These are phyloP conservation scores for Xylaria digitata DNA, from an alignment of 2,329 filamentous ascomycete genomes.

Conservation along the genomic window DNA sequence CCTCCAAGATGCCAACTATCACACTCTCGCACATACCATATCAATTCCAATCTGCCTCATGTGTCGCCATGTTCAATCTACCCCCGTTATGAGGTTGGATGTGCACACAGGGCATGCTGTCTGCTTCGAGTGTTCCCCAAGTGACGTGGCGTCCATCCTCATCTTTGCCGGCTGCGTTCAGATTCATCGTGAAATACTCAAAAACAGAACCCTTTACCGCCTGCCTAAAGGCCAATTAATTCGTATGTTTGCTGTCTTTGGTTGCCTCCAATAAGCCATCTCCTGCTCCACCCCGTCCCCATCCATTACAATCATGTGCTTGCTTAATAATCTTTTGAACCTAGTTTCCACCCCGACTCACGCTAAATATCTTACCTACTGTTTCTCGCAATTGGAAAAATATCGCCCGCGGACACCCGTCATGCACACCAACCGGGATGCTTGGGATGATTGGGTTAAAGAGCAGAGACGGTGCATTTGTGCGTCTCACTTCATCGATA, in stretches of 20 bases:
- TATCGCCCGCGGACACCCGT: too few species aligned
- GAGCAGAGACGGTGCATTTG: slow-evolving; percentile 8
- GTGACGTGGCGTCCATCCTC: not conserved
- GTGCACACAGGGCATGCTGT: not conserved
- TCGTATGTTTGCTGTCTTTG: slow-evolving; percentile 12
- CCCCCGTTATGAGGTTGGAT: not conserved
- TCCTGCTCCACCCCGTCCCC: too few species aligned
- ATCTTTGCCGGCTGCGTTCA: not conserved
- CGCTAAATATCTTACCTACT: slow-evolving; percentile 2
- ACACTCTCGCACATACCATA: slow-evolving; percentile 1
- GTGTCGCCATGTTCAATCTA: not conserved
- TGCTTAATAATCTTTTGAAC: not conserved
- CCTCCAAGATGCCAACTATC: slow-evolving; percentile 14
- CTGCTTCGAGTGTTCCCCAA: not conserved
- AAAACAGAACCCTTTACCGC: slow-evolving; percentile 14
- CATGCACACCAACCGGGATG: not conserved
- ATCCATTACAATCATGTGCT: too few species aligned
- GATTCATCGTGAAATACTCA: not conserved
- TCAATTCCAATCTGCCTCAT: not conserved
- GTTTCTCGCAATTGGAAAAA: slow-evolving; percentile 9
- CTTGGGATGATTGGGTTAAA: slow-evolving; percentile 11
- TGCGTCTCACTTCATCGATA: not conserved
- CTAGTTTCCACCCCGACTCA: slow-evolving; percentile 16
- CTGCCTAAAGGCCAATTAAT: slow-evolving; percentile 18
- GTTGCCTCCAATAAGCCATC: too few species aligned